Conservation (phyloP, 208 protist species). For the Crithidia mellificae region DNA sequence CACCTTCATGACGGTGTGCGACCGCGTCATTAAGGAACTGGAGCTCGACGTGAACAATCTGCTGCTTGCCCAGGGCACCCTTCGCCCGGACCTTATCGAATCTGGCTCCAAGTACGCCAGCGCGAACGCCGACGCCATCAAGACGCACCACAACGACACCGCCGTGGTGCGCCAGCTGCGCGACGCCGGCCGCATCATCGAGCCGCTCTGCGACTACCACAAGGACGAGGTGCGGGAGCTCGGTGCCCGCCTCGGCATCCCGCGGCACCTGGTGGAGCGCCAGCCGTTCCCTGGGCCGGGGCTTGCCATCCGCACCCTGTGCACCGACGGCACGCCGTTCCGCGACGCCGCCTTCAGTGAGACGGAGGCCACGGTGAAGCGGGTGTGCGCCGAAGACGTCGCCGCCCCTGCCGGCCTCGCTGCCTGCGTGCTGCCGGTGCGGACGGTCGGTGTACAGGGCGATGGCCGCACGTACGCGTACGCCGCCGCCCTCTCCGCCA, state of each 20-base stretch:
- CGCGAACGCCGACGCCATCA: constrained; percentile 94
- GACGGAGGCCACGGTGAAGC: constrained; percentile 45
- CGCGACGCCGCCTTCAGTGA: constrained; percentile 45
- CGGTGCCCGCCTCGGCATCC: constrained; percentile 92
- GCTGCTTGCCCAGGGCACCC: constrained; percentile 94
- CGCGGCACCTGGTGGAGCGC: constrained; percentile 88
- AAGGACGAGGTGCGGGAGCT: constrained; percentile 98
- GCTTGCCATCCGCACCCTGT: constrained; percentile 96
- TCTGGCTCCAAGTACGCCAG: constrained; percentile 86
- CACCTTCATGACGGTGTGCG: constrained; percentile 96
- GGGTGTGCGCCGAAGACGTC: constrained; percentile 29
- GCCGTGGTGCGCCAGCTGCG: constrained; percentile 93
- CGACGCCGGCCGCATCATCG: constrained; percentile 93
- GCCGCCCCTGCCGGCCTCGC: constrained; percentile 25
- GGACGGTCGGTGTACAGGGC: constrained; percentile 97
- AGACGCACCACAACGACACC: constrained; percentile 99
- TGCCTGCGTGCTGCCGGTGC: constrained; percentile 86
- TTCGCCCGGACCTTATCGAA: constrained; percentile 98
- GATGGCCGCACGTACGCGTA: constrained; percentile 97
- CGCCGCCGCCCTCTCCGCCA: constrained; percentile 77
- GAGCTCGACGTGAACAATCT: constrained; percentile 63
- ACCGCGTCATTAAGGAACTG: constrained; percentile 70
- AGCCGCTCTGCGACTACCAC: constrained; percentile 97
- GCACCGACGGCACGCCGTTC: constrained; percentile 75
- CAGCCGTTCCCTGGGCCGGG: constrained; percentile 98